Evolutionary conservation across 495 filamentous ascomycete species (phyloP), one percentile per base, ranked within the genome.

Genomic region (Xylaria intraflava): DNA sequence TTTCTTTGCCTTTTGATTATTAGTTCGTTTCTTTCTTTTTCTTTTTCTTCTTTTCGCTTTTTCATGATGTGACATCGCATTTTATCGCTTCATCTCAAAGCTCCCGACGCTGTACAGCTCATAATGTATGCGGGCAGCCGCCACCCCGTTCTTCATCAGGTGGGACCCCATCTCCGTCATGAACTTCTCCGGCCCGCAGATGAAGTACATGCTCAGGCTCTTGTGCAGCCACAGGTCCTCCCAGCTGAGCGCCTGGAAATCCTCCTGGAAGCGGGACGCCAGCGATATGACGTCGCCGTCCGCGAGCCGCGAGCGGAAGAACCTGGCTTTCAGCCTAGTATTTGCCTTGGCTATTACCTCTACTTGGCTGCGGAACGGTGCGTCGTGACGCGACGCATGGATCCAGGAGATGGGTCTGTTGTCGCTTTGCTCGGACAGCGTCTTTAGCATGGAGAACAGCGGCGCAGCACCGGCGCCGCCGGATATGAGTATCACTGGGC

Each of bases 401-500:
- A 88, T 79, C 74, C 83, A 89, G 44, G 78, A 76, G n/a, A 88
- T 65, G 36, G 76, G 78, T 55, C 83, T 72, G 14, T 60, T 56
- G 31, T 65, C 62, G 0, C 56, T 54, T 51, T 54, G 51, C 49
- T 68, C 52, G 2, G 67, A 59, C 30, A 83, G 63, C 7, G 78
- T 69, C 62, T 85, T 83, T 29, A 90, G 69, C 33, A 89, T 89
- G 35, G 82, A 72, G 43, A 82, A 74, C 58, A 89, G 62, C 2
- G 83, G 81, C 2, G 86, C 87, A 20, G 86, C 68, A 40, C 86
- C 85, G 11, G 85, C 83, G 8, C 86, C 86, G 7, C 80, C 85
- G 3, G 83, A 83, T 51, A 90, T 75, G 36, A 89, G 72, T 2
- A 87, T 84, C 2, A 85, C 65, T 0, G 80, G 80, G n/a, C 59